Evolutionary conservation across 1,284 basidiomycete species (phyloP), one percentile per base, ranked within the genome.

Genomic region (Mycosarcoma maydis): DNA sequence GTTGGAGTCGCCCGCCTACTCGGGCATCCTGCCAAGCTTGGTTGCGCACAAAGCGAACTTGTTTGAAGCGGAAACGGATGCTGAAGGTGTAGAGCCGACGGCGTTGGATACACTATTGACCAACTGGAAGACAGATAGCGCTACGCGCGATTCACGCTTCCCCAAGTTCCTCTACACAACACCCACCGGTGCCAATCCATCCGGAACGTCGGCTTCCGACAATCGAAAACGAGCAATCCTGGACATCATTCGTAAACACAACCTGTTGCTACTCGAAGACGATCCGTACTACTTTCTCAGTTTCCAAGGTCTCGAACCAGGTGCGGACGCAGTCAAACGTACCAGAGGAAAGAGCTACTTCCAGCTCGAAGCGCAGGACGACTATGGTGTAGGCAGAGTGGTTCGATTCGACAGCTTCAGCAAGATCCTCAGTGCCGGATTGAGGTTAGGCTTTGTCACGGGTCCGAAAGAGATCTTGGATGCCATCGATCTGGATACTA

Each of bases 111-210:
- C 85, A 17, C 87, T 88, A 33, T 85, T 97, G 24, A 87, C 90
- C 65, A 86, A 84, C 59, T 97, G 92, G 92, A 34, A 62, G 22
- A 90, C 91, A 0, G 82, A 73, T 30, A 38, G 58, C 19, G 60
- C 81, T 4, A 87, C 83, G 20, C 89, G 89, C 80, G 86, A 86
- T 3, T 41, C 65, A 0, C 59, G 60, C 10, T 90, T 88, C 70
- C 94, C 93, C 6, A 92, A 89, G 80, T 85, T 90, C 3, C 83
- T 97, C 45, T 97, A 96, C 79, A 92, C 91, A 2, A 88, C 91
- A 17, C 83, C 83, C 0, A 83, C 81, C 2, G 83, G 83, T 22
- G 82, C 82, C 9, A 81, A 80, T 40, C 77, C 74, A 0, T 66
- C 78, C 20, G 81, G 77, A 29, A 81, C 78, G 0, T 73, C 77